Conservation (phyloP, 306 rosid species). For the Rubus parviflorus region DNA sequence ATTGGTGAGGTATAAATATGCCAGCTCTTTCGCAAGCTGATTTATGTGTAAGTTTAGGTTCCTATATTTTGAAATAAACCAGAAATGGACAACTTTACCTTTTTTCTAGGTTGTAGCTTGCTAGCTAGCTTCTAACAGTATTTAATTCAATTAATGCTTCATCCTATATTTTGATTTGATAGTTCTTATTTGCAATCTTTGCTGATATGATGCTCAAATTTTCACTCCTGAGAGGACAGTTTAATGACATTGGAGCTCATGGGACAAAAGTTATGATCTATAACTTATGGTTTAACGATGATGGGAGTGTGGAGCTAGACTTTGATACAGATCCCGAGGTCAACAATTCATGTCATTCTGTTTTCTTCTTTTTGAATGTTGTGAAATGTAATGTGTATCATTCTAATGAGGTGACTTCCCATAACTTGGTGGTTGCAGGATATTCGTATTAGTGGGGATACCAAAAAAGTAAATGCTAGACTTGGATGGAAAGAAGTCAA, state of each 20-base stretch:
- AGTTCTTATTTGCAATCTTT: neutral
- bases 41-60: slow-evolving; percentile 5
- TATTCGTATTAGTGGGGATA: slow-evolving; percentile 66
- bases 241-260: slow-evolving; percentile 72
- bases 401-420: slow-evolving; percentile 17
- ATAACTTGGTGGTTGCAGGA: slow-evolving; percentile 59
- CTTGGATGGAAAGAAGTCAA: slow-evolving; percentile 39
- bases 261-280: slow-evolving; percentile 90
- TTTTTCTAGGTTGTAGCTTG: neutral
- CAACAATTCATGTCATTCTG: slow-evolving; percentile 14
- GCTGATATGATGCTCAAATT: neutral
- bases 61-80: neutral
- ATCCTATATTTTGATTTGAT: neutral
- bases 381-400: slow-evolving; percentile 7
- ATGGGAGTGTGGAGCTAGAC: slow-evolving; percentile 69
- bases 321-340: slow-evolving; percentile 73
- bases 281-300: slow-evolving; percentile 80
- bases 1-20: neutral
- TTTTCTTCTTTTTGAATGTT: slow-evolving; percentile 1
- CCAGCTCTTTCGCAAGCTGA: neutral
- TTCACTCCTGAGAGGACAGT: slow-evolving; percentile 46
- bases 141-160: neutral
- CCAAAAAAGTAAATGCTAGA: slow-evolving; percentile 30
- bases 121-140: neutral
- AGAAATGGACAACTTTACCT: neutral